Percentiles rank a stretch among this genome's conserved stretches.
Conservation (phyloP, 257 asterid genomes). For the Perilla frutescens region DNA sequence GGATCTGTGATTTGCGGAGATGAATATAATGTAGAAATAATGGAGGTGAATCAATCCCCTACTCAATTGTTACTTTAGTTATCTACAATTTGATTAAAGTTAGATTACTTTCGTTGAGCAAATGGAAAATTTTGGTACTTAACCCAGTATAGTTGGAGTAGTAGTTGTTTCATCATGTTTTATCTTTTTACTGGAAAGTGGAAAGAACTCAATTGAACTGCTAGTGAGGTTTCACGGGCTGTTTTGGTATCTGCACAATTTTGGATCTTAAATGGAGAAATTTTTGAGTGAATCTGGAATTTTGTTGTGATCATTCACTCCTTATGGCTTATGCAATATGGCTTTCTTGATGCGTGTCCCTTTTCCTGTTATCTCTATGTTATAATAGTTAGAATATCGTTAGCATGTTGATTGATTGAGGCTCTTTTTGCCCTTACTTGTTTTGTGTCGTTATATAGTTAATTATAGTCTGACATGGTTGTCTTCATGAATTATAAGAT, state of each 20-base stretch:
- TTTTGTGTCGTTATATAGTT: not conserved
- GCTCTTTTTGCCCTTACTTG: not conserved
- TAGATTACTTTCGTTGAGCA: constrained; percentile 12
- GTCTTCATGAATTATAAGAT: not conserved
- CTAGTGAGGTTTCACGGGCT: not conserved
- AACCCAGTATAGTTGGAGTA: constrained; percentile 1
- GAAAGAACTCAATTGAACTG: not conserved
- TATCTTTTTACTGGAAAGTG: not conserved
- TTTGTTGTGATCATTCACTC: not conserved
- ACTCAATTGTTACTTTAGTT: constrained; percentile 2
- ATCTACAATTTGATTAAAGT: not conserved
- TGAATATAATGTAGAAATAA: not conserved
- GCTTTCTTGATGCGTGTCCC: not conserved
- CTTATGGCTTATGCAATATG: constrained; percentile 15
- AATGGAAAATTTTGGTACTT: not conserved
- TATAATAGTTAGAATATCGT: not conserved
- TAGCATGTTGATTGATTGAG: not conserved
- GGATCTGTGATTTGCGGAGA: constrained; percentile 29
- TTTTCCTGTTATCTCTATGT: not conserved
- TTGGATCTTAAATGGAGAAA: constrained; percentile 15
- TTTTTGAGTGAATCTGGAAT: not conserved
- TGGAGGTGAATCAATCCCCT: constrained; percentile 26
- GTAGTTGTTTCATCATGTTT: not conserved
- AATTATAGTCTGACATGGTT: not conserved
- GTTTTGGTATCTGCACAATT: constrained; percentile 6